Conservation (phyloP, 441 rosid genomes). For the Euphorbia schlechtendalii region DNA sequence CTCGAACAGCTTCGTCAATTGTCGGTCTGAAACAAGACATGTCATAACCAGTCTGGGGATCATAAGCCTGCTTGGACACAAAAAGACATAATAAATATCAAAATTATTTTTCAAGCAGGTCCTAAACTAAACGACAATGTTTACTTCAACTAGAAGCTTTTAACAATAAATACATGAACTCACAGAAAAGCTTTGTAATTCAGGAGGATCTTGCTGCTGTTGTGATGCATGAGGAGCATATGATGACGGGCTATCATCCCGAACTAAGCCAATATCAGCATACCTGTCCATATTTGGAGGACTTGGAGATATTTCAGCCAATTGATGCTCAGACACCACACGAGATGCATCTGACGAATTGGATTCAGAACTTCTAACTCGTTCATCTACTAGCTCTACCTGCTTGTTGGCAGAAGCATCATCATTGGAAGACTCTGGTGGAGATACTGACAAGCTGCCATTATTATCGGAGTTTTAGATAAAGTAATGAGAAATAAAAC, state of each 20-base stretch:
- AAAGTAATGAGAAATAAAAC: neutral
- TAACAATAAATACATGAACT: slow-evolving; percentile 22
- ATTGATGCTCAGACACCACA: slow-evolving; percentile 50
- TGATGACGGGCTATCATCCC: slow-evolving; percentile 47
- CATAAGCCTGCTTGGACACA: slow-evolving; percentile 55
- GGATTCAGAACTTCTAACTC: slow-evolving; percentile 48
- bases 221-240: slow-evolving; percentile 49
- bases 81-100: slow-evolving; percentile 13
- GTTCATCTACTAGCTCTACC: slow-evolving; percentile 43
- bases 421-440: slow-evolving; percentile 38
- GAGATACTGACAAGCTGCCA: slow-evolving; percentile 46
- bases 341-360: slow-evolving; percentile 46
- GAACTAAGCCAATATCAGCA: slow-evolving; percentile 50
- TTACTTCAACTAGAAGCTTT: slow-evolving; percentile 1
- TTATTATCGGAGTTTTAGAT: neutral
- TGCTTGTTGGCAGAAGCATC: slow-evolving; percentile 42
- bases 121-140: neutral
- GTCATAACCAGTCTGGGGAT: slow-evolving; percentile 62
- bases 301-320: slow-evolving; percentile 46
- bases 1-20: slow-evolving; percentile 54
- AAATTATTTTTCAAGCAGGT: too few species aligned
- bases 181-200: slow-evolving; percentile 54
- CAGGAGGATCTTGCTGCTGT: slow-evolving; percentile 57
- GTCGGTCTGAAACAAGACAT: slow-evolving; percentile 65
- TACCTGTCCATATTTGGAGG: slow-evolving; percentile 53